A percentile compares a stretch with the other conserved stretches of the same genome.
phyloP scores from a whole-genome alignment of 2,329 filamentous ascomycete species.

The Coniochaeta pulveracea region DNA sequence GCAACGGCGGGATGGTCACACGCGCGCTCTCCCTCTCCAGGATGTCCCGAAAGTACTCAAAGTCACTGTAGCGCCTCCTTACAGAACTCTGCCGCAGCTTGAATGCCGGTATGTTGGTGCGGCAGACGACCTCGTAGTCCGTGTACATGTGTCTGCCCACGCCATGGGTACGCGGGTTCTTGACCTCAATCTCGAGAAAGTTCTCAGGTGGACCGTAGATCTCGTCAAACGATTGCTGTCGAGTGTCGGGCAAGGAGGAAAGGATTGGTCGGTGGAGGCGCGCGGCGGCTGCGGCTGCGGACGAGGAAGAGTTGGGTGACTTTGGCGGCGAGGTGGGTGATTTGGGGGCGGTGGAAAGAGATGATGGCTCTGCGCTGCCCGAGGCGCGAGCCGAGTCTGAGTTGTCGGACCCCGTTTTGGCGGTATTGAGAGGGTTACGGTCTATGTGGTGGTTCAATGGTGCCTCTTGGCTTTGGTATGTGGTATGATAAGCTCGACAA shows the following conservation, averaged over 20 bases:
- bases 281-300: constrained; percentile 17
- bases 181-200: constrained; percentile 93
- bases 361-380: constrained; percentile 9
- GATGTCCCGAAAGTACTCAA: constrained; percentile 97
- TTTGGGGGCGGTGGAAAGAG: constrained; percentile 11
- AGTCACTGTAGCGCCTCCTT: constrained; percentile 90
- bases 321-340: constrained; percentile 10
- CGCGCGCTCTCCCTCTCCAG: constrained; percentile 89
- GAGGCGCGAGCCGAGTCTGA: constrained; percentile 22
- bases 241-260: constrained; percentile 59
- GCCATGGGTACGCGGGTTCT: constrained; percentile 87
- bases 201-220: constrained; percentile 98
- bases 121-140: constrained; percentile 95
- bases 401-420: constrained; percentile 30
- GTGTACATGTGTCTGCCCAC: constrained; percentile 96
- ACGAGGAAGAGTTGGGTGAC: constrained; percentile 11
- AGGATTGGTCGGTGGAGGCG: constrained; percentile 41
- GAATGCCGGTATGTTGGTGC: constrained; percentile 98
- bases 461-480: too few relatives aligned
- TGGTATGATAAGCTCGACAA: background rate
- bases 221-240: constrained; percentile 94
- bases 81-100: constrained; percentile 85
- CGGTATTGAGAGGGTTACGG: constrained; percentile 16
- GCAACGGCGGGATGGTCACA: constrained; percentile 90
- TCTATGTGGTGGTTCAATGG: constrained; percentile 2